These are phyloP conservation scores for Sporisorium scitamineum DNA, from an alignment of 1,284 basidiomycete species.

Conservation along the genomic window DNA sequence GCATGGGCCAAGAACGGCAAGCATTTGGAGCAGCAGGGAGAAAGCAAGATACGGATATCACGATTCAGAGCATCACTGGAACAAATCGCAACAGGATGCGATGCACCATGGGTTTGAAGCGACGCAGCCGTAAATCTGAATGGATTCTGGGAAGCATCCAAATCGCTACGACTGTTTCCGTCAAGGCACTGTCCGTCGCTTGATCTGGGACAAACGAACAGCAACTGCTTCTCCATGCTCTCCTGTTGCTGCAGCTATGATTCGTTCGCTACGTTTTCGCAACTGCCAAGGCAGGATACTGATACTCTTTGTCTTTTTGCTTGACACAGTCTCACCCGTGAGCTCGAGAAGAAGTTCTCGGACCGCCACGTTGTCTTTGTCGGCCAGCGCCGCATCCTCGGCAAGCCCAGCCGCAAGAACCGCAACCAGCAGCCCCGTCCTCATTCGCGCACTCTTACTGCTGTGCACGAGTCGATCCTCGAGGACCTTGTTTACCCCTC, in stretches of 20 bases:
- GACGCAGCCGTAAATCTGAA: no score
- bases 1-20: neutral
- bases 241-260: constrained; percentile 5
- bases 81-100: no score
- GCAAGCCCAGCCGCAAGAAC: constrained; percentile 94
- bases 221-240: neutral
- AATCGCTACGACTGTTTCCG: no score
- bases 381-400: constrained; percentile 97
- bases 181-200: no score
- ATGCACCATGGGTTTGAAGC: no score
- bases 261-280: neutral
- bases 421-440: constrained; percentile 96
- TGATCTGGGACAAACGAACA: neutral
- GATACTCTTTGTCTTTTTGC: neutral
- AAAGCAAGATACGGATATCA: neutral
- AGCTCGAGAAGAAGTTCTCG: constrained; percentile 99
- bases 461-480: constrained; percentile 96
- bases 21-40: neutral
- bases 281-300: constrained; percentile 13
- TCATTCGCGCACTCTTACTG: constrained; percentile 94
- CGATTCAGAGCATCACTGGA: no score
- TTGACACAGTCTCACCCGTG: constrained; percentile 86
- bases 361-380: constrained; percentile 99
- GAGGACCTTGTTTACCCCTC: constrained; percentile 99
- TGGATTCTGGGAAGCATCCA: no score